Percentiles rank a stretch among this genome's conserved stretches.
These are phyloP conservation scores for Casaregolazyma lundiana DNA, from an alignment of 1,139 yeast genomes.

Conservation along the genomic window DNA sequence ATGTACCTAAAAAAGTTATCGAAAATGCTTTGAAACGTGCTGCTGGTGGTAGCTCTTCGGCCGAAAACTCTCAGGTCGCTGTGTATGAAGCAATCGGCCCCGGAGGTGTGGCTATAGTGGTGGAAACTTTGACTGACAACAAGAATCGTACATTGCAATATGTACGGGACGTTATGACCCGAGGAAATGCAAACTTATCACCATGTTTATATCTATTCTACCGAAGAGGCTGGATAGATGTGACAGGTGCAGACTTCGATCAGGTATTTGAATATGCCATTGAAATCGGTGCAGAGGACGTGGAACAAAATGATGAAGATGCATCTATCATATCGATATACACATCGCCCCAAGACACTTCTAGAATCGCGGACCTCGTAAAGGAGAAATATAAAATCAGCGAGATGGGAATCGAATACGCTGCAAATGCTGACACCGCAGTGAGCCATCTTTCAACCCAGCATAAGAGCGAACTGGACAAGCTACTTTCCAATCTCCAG, in stretches of 20 bases:
- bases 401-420: constrained; percentile 66
- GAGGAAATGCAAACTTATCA: constrained; percentile 63
- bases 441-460: constrained; percentile 46
- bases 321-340: constrained; percentile 36
- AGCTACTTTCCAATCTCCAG: constrained; percentile 59
- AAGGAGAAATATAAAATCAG: constrained; percentile 56
- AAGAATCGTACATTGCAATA: constrained; percentile 74
- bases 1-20: constrained; percentile 77
- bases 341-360: constrained; percentile 62
- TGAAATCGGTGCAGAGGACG: constrained; percentile 83
- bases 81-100: constrained; percentile 92
- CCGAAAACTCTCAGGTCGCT: constrained; percentile 41
- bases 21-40: constrained; percentile 85
- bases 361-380: constrained; percentile 55
- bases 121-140: constrained; percentile 86
- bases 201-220: constrained; percentile 78
- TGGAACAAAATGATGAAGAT: constrained; percentile 45
- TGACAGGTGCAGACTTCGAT: constrained; percentile 46
- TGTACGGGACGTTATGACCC: constrained; percentile 71
- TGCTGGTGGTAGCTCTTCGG: constrained; percentile 35
- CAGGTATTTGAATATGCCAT: constrained; percentile 65
- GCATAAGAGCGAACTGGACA: constrained; percentile 47
- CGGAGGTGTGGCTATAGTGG: constrained; percentile 79
- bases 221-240: constrained; percentile 64
- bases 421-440: constrained; percentile 58